Conservation (phyloP, 192 early-diverging fungal species). For the Entrophospora sp. region DNA sequence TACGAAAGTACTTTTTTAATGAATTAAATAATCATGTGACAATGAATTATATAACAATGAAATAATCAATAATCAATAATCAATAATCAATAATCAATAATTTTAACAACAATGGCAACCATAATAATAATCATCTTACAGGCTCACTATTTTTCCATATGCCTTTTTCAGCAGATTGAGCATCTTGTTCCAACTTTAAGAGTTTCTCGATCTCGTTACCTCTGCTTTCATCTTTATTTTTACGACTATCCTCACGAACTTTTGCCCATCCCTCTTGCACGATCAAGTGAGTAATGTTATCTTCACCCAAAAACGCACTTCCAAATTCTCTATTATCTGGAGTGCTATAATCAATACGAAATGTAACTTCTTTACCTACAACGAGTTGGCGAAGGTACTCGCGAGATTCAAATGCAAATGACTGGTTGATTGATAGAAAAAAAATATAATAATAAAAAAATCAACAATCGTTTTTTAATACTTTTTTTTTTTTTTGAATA, state of each 20-base stretch:
- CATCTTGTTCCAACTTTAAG: constrained; percentile 60
- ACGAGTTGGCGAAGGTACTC: constrained; percentile 80
- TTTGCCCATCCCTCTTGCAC: constrained; percentile 82
- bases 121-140: constrained; percentile 26
- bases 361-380: constrained; percentile 84
- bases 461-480: too few species aligned
- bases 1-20: constrained; percentile 33
- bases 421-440: too few species aligned
- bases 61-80: too few species aligned
- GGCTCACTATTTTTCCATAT: constrained; percentile 72
- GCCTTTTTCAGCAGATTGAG: constrained; percentile 61
- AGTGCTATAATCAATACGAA: constrained; percentile 71
- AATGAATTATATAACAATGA: too few species aligned
- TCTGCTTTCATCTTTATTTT: constrained; percentile 29
- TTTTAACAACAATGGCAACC: neutral
- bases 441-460: too few species aligned
- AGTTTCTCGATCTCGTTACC: constrained; percentile 41
- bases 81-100: neutral
- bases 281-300: constrained; percentile 62
- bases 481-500: too few species aligned
- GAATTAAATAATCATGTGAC: too few species aligned
- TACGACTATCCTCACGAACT: constrained; percentile 53
- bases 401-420: constrained; percentile 77
- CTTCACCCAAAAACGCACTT: constrained; percentile 35
- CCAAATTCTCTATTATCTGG: constrained; percentile 65